phyloP scores from a whole-genome alignment of 768 basidiomycete species.

The Ramaria rubella region DNA sequence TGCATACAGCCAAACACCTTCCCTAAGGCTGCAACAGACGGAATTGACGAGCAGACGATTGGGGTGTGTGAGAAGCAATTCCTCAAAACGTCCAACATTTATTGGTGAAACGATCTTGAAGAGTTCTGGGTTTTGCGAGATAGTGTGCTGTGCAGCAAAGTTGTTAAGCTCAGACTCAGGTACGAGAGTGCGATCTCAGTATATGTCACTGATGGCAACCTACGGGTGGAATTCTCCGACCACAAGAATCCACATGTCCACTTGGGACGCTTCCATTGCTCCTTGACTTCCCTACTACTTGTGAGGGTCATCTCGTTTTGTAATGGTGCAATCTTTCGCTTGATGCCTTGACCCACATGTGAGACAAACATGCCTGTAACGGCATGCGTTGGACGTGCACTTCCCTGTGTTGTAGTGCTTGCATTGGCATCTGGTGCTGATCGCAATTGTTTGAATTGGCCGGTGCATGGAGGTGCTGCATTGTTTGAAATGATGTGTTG shows the following conservation, averaged over 20 bases:
- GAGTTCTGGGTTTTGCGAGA: slow-evolving; percentile 21
- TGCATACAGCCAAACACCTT: slow-evolving; percentile 43
- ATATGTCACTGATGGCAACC: background rate
- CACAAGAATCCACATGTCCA: background rate
- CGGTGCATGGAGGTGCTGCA: too few species aligned
- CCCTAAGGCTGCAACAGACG: slow-evolving; percentile 18
- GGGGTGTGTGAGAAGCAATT: slow-evolving; percentile 27
- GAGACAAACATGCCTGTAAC: background rate
- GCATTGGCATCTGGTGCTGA: too few species aligned
- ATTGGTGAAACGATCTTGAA: slow-evolving; percentile 35
- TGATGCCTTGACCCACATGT: background rate
- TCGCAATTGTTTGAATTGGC: too few species aligned
- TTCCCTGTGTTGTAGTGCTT: background rate
- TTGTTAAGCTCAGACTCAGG: slow-evolving; percentile 13
- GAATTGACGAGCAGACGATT: slow-evolving; percentile 33
- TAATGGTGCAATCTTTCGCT: background rate
- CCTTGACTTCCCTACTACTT: background rate
- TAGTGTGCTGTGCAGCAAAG: slow-evolving; percentile 15
- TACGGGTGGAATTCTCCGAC: background rate
- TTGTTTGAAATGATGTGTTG: background rate
- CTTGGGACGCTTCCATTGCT: background rate
- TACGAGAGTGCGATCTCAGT: background rate
- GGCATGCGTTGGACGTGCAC: background rate
- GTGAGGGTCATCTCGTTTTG: background rate
- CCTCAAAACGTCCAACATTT: slow-evolving; percentile 27